These are phyloP conservation scores for Xanthoconium stramineum DNA, from an alignment of 768 basidiomycete species.

Conservation along the genomic window DNA sequence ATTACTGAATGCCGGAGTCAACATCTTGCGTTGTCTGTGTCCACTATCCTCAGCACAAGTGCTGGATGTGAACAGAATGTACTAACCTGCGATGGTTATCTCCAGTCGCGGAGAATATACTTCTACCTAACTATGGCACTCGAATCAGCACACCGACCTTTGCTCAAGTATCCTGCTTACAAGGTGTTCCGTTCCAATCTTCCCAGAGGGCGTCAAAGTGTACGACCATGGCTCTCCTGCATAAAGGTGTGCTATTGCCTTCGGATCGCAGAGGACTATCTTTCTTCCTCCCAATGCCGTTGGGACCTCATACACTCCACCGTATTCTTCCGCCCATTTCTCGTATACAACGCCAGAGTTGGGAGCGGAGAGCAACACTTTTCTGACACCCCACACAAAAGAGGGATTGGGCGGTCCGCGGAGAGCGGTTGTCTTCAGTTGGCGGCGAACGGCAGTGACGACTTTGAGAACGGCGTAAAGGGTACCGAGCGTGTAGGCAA, in stretches of 20 bases:
- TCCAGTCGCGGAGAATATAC: constrained; percentile 40
- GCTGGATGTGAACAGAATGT: constrained; percentile 19
- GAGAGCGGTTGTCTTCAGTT: constrained; percentile 19
- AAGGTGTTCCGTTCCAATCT: constrained; percentile 18
- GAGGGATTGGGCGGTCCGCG: constrained; percentile 19
- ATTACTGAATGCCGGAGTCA: constrained; percentile 42
- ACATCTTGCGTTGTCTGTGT: constrained; percentile 34
- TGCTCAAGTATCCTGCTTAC: constrained; percentile 17
- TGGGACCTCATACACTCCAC: constrained; percentile 44
- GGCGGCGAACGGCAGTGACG: background rate
- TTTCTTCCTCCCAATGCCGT: constrained; percentile 31
- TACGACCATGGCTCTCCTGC: constrained; percentile 45
- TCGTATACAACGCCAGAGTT: constrained; percentile 40
- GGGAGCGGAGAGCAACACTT: background rate
- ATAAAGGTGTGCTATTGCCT: constrained; percentile 50
- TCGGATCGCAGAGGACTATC: constrained; percentile 45
- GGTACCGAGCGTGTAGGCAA: background rate
- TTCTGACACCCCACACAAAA: constrained; percentile 17
- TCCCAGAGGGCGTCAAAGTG: constrained; percentile 18
- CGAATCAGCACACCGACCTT: background rate
- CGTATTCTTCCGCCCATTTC: constrained; percentile 47
- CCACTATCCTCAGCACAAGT: background rate
- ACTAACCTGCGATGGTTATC: constrained; percentile 42
- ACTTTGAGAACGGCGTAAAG: constrained; percentile 10
- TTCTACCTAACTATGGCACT: constrained; percentile 30